These are phyloP conservation scores for Hypoxylon sp. DNA, from an alignment of 2,329 filamentous ascomycete species.

Conservation along the genomic window DNA sequence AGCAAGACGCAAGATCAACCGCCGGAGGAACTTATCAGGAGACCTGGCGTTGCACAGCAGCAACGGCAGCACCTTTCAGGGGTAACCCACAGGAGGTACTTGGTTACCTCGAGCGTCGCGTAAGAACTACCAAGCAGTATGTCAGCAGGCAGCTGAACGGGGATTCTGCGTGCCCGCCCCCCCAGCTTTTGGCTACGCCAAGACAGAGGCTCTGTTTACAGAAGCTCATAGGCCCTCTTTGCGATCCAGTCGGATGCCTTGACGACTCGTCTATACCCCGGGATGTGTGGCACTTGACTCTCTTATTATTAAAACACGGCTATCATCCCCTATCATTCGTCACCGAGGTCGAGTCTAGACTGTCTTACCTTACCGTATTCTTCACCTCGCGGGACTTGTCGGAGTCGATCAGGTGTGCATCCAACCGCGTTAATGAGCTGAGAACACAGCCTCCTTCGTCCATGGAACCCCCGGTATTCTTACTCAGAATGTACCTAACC, in stretches of 20 bases:
- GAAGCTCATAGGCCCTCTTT: conserved; percentile 38
- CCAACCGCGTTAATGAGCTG: conserved; percentile 15
- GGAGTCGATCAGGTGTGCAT: conserved; percentile 20
- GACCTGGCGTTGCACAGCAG: conserved; percentile 47
- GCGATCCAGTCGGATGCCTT: conserved; percentile 52
- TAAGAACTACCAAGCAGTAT: conserved; percentile 39
- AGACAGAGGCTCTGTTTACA: conserved; percentile 44
- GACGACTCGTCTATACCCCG: conserved; percentile 44
- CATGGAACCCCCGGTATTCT: neutral
- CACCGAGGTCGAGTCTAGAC: conserved; percentile 31
- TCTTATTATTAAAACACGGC: conserved; percentile 19
- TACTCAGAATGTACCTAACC: conserved; percentile 14
- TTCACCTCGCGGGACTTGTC: conserved; percentile 27
- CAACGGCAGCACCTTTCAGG: conserved; percentile 32
- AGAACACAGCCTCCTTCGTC: conserved; percentile 19
- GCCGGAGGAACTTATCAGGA: conserved; percentile 30
- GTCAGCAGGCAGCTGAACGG: conserved; percentile 38
- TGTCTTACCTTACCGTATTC: conserved; percentile 37
- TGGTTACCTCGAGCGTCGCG: conserved; percentile 22
- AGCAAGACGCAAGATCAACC: conserved; percentile 40
- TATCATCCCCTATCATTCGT: conserved; percentile 22
- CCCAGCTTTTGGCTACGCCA: conserved; percentile 39
- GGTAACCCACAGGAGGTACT: conserved; percentile 26
- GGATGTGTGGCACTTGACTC: conserved; percentile 38
- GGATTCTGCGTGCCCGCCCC: neutral